A percentile compares a stretch with the other conserved stretches of the same genome.
These are phyloP conservation scores for Pichia sp. DNA, from an alignment of 1,139 yeast genomes.

Conservation along the genomic window DNA sequence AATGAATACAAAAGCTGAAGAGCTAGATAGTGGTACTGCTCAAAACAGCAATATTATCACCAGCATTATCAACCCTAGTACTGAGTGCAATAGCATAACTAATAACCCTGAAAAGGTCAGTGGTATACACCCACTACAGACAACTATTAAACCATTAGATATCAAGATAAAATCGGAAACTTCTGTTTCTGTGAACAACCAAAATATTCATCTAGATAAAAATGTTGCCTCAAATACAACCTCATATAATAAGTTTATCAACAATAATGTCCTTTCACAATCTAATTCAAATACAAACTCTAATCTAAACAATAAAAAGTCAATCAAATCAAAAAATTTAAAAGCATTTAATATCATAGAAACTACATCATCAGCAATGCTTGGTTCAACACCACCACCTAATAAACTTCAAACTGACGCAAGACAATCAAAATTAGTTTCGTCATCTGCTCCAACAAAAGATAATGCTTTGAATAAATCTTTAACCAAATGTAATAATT, in stretches of 20 bases:
- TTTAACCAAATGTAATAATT: slow-evolving; percentile 39
- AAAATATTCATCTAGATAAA: slow-evolving; percentile 16
- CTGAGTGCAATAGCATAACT: not conserved
- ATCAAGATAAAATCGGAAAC: slow-evolving; percentile 19
- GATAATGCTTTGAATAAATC: slow-evolving; percentile 13
- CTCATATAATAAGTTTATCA: not conserved
- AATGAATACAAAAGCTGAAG: too few relatives aligned
- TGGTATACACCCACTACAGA: not conserved
- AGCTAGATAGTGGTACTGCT: too few relatives aligned
- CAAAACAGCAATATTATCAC: too few relatives aligned
- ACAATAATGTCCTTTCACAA: too few relatives aligned
- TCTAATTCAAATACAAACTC: not conserved
- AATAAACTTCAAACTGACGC: slow-evolving; percentile 16
- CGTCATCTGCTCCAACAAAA: slow-evolving; percentile 20
- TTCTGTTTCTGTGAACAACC: slow-evolving; percentile 19
- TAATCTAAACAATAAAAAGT: not conserved
- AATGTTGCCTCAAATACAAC: not conserved
- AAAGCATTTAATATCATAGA: not conserved
- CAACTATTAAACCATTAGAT: slow-evolving; percentile 14
- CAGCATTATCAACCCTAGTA: not conserved
- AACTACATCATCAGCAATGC: not conserved
- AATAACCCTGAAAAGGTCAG: too few relatives aligned
- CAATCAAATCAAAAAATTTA: not conserved
- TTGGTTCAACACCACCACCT: slow-evolving; percentile 9
- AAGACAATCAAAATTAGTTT: slow-evolving; percentile 12